Conservation (phyloP, 2,329 filamentous ascomycete species). For the Trichophyton simii region DNA sequence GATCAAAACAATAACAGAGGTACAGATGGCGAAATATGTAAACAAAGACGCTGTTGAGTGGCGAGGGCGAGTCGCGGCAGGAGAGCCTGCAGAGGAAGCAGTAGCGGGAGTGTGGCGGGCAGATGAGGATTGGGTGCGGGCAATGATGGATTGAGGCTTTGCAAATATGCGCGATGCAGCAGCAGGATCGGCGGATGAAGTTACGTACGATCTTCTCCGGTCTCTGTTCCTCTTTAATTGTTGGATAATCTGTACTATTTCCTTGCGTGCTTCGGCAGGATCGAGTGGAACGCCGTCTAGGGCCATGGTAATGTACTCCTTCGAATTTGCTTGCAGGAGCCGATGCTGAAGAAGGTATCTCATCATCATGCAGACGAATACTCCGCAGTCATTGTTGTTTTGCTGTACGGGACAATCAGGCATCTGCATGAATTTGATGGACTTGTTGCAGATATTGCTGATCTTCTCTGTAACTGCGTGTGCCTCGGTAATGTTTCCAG, state of each 20-base stretch:
- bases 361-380: slow-evolving; percentile 94
- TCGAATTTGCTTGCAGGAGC: slow-evolving; percentile 63
- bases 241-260: slow-evolving; percentile 85
- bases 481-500: slow-evolving; percentile 64
- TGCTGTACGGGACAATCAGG: slow-evolving; percentile 81
- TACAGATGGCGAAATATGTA: not conserved
- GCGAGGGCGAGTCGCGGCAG: not conserved
- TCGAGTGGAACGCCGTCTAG: slow-evolving; percentile 77
- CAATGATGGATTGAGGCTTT: not conserved
- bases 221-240: slow-evolving; percentile 65
- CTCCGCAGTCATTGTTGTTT: slow-evolving; percentile 85
- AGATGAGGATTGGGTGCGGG: not conserved
- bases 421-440: slow-evolving; percentile 64
- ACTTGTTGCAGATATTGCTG: slow-evolving; percentile 50
- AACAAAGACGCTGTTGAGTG: not conserved
- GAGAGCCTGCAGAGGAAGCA: not conserved
- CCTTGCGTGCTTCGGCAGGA: slow-evolving; percentile 65
- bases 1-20: not conserved
- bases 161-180: slow-evolving; percentile 4
- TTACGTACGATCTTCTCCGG: slow-evolving; percentile 62
- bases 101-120: not conserved
- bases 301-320: slow-evolving; percentile 87
- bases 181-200: slow-evolving; percentile 8
- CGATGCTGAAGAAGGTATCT: slow-evolving; percentile 78
- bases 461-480: slow-evolving; percentile 57